A percentile compares a stretch with the other conserved stretches of the same genome.
phyloP scores from a whole-genome alignment of 768 basidiomycete species.

The Tephrocybe sp. region DNA sequence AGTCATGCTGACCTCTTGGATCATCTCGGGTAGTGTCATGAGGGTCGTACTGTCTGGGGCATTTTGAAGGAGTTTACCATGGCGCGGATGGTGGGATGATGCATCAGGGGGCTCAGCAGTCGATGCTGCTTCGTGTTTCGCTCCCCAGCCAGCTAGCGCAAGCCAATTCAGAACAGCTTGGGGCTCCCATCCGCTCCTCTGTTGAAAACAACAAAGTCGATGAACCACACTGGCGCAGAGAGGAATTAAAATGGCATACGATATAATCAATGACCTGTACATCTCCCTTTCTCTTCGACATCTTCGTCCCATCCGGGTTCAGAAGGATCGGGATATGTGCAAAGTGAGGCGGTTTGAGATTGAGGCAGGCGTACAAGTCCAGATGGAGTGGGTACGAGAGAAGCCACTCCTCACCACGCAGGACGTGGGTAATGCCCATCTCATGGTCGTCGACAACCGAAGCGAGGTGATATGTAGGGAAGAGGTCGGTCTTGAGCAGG shows the following conservation, averaged over 20 bases:
- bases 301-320: slow-evolving; percentile 89
- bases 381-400: slow-evolving; percentile 91
- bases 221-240: background rate
- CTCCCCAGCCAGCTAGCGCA: slow-evolving; percentile 92
- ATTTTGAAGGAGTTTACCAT: slow-evolving; percentile 25
- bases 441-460: slow-evolving; percentile 94
- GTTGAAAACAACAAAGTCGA: slow-evolving; percentile 2
- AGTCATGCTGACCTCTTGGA: slow-evolving; percentile 61
- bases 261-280: slow-evolving; percentile 86
- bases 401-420: slow-evolving; percentile 99
- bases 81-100: slow-evolving; percentile 16
- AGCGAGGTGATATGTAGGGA: slow-evolving; percentile 96
- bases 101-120: slow-evolving; percentile 19
- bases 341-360: slow-evolving; percentile 72
- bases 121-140: slow-evolving; percentile 36
- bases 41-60: slow-evolving; percentile 68
- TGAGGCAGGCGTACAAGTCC: slow-evolving; percentile 81
- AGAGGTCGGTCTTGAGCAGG: slow-evolving; percentile 87
- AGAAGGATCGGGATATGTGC: slow-evolving; percentile 90
- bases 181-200: slow-evolving; percentile 91
- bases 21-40: slow-evolving; percentile 66
- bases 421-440: slow-evolving; percentile 95
- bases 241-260: slow-evolving; percentile 38
- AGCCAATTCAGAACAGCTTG: slow-evolving; percentile 90
- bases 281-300: slow-evolving; percentile 93